A percentile compares a stretch with the other conserved stretches of the same genome.
phyloP scores from a whole-genome alignment of 2,329 filamentous ascomycete species.

The Balansia obtecta region DNA sequence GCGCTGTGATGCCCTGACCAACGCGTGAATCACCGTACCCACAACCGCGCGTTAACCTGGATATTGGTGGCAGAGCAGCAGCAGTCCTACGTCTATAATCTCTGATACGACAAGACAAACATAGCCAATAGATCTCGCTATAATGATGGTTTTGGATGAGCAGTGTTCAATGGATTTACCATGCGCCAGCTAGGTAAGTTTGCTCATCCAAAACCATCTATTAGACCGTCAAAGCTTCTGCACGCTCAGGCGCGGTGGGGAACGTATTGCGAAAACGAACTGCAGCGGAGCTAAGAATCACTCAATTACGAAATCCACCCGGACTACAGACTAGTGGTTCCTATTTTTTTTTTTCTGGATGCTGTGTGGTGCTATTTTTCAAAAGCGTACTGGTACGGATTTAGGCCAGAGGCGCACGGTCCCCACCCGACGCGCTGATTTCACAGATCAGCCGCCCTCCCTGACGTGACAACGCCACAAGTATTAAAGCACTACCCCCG shows the following conservation, averaged over 20 bases:
- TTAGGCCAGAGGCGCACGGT: constrained; percentile 13
- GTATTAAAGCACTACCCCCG: constrained; percentile 34
- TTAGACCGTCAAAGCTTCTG: no score
- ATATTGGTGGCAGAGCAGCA: no score
- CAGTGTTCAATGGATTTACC: no score
- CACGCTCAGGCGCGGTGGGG: neutral
- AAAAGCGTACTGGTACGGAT: neutral
- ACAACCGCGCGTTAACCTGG: no score
- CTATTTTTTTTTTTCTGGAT: neutral
- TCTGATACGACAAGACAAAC: no score
- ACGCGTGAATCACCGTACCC: no score
- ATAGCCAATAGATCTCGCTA: no score
- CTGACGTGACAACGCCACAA: constrained; percentile 17
- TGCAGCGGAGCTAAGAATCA: neutral
- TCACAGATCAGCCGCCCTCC: constrained; percentile 26
- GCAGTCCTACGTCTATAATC: no score
- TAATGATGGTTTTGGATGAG: no score
- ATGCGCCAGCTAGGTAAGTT: no score
- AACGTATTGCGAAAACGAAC: neutral
- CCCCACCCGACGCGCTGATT: constrained; percentile 8
- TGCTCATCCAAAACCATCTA: no score
- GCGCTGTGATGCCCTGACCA: no score
- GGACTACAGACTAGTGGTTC: neutral
- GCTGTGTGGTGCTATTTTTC: neutral
- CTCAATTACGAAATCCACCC: neutral